Evolutionary conservation across 208 protist species (phyloP).

Genomic region (Leishmania aethiopica): DNA sequence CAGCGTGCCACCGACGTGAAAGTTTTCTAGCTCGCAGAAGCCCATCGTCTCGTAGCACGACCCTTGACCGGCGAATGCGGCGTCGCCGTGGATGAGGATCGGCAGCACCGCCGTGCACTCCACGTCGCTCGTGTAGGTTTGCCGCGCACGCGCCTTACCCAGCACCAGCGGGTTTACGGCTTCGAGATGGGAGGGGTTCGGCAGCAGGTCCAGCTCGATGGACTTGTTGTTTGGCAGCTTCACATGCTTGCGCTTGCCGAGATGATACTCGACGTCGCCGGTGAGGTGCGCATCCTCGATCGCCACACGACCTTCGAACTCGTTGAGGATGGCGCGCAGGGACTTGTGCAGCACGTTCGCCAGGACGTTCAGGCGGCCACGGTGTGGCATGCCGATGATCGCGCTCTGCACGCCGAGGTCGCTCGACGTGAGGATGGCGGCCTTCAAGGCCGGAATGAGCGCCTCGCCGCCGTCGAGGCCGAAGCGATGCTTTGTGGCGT

Average conservation of each 20-base stretch:
- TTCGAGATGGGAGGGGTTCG: conserved; percentile 99
- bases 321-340: conserved; percentile 81
- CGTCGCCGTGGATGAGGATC: conserved; percentile 98
- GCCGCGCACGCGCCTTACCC: conserved; percentile 96
- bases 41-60: conserved; percentile 98
- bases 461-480: conserved; percentile 97
- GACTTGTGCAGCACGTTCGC: conserved; percentile 97
- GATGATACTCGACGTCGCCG: conserved; percentile 99
- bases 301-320: conserved; percentile 84
- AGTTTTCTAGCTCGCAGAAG: conserved; percentile 94
- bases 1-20: conserved; percentile 97
- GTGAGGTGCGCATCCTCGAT: conserved; percentile 42
- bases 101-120: conserved; percentile 74
- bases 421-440: conserved; percentile 84
- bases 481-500: conserved; percentile 95
- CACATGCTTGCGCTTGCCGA: conserved; percentile 88
- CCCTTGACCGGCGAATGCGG: conserved; percentile 97
- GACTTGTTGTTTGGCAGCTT: conserved; percentile 71
- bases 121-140: conserved; percentile 82
- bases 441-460: conserved; percentile 96
- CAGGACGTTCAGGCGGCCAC: conserved; percentile 97
- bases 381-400: conserved; percentile 98
- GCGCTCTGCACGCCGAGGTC: conserved; percentile 87
- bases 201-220: conserved; percentile 96
- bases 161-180: conserved; percentile 98